phyloP scores from a whole-genome alignment of 805 yeast species.

The Kluyveromyces lactis region DNA sequence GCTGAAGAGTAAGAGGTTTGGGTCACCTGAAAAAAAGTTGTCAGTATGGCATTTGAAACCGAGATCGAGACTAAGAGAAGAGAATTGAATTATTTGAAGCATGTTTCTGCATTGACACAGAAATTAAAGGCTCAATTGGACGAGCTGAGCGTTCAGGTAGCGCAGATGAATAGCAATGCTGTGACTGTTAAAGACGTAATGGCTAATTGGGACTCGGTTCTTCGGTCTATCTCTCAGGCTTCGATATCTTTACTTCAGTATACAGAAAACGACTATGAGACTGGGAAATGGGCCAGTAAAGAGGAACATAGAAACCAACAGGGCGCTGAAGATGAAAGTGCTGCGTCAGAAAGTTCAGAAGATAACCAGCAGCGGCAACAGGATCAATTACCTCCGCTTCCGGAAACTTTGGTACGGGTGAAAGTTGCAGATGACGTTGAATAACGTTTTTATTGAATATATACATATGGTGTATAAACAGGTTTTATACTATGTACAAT shows the following conservation, averaged over 20 bases:
- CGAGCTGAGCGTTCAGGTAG: constrained; percentile 19
- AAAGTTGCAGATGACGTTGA: constrained; percentile 36
- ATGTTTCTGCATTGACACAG: constrained; percentile 21
- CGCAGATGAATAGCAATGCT: constrained; percentile 21
- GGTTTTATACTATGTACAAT: too few species aligned
- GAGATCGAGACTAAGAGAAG: constrained; percentile 15
- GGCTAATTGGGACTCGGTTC: constrained; percentile 26
- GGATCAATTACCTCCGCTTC: constrained; percentile 38
- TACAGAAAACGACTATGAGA: constrained; percentile 25
- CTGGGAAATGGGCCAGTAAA: constrained; percentile 18
- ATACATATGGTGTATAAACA: not conserved
- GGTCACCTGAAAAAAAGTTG: too few species aligned
- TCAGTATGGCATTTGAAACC: constrained; percentile 9
- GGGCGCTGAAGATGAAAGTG: constrained; percentile 37
- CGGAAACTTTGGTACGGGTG: constrained; percentile 59
- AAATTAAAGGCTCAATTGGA: constrained; percentile 22
- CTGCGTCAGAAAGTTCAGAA: too few species aligned
- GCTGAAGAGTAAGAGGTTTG: too few species aligned
- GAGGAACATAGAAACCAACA: too few species aligned
- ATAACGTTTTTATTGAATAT: not conserved
- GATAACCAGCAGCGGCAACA: constrained; percentile 12
- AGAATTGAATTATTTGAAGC: constrained; percentile 22
- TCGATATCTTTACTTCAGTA: constrained; percentile 25
- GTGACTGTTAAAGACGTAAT: constrained; percentile 19
- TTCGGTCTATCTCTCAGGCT: constrained; percentile 27